Percentiles rank a stretch among this genome's conserved stretches.
These are phyloP conservation scores for Yarrowia yakushimensis DNA, from an alignment of 805 yeast genomes.

Conservation along the genomic window DNA sequence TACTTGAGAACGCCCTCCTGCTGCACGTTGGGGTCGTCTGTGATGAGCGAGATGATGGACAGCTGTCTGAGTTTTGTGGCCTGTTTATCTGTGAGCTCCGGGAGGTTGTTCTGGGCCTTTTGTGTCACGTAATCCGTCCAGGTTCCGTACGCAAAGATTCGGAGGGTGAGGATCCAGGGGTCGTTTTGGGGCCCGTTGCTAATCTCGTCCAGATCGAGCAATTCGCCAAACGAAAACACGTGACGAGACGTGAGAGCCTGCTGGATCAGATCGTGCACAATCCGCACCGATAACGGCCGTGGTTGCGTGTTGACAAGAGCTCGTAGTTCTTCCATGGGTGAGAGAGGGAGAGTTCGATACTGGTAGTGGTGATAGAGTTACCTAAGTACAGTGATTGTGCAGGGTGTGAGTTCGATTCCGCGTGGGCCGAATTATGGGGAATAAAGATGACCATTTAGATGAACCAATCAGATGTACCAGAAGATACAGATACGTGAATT, in stretches of 20 bases:
- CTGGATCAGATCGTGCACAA: constrained; percentile 8
- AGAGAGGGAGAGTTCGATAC: not conserved
- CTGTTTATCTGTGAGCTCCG: constrained; percentile 26
- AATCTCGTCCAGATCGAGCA: constrained; percentile 1
- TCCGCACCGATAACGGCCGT: constrained; percentile 2
- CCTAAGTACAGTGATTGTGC: not conserved
- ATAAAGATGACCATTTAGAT: no score
- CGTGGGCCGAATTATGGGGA: no score
- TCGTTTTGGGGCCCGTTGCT: not conserved
- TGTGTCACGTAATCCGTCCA: constrained; percentile 27
- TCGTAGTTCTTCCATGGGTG: constrained; percentile 2
- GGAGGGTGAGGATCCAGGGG: constrained; percentile 27
- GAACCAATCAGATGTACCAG: no score
- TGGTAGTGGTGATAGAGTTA: not conserved
- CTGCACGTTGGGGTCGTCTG: constrained; percentile 22
- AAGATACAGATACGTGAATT: no score
- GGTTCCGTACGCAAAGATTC: constrained; percentile 29
- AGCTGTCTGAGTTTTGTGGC: constrained; percentile 31
- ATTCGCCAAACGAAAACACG: constrained; percentile 8
- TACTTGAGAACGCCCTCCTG: constrained; percentile 26
- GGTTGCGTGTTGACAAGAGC: constrained; percentile 10
- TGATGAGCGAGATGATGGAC: constrained; percentile 28
- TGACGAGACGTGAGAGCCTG: not conserved
- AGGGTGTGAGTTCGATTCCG: not conserved
- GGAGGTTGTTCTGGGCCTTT: not conserved